Evolutionary conservation across 176 grass and related monocot genomes (phyloP), one percentile per base, ranked within the genome.

Genomic region (Carex parvula): DNA sequence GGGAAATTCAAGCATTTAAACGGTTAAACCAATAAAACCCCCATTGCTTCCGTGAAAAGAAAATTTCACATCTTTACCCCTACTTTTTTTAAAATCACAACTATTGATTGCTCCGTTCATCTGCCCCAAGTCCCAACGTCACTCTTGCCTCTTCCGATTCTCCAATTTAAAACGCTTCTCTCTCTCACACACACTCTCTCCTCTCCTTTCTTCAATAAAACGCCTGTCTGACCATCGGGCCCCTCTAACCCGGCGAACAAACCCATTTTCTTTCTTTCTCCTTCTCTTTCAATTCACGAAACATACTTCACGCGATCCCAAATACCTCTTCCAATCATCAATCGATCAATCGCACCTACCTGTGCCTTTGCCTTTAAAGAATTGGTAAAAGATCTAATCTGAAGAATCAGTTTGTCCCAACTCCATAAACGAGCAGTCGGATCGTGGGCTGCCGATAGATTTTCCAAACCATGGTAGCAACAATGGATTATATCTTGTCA

Each of bases 81-180:
- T n/a, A n/a, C n/a, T n/a, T 54, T 6, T 52, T 46, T 50, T 46
- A 18, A 66, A 82, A 64, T 82, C 52, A 82, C 5, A 66, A 64
- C 24, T 24, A 66, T 32, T 57, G 2, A 53, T 32, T 57, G 13
- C 3, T 48, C 26, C 3, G 12, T 67, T 32, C 64, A 67, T 67
- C 26, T 5, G 11, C 42, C 2, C 42, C 9, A n/a, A 6, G 26
- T 20, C 6, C 42, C 69, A 46, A 50, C 69, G 41, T 42, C 35
- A 71, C 18, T 71, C 39, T 71, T 71, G 44, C 39, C 67, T 70
- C 35, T 24, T 72, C 39, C 39, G 10, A 72, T 70, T 55, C 72
- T 55, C 72, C 72, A 54, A 55, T 76, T n/a, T 29, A 53, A 76
- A 76, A 76, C 72, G 72, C 73, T 9, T 56, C 73, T 53, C 35